Evolutionary conservation across 2,329 filamentous ascomycete genomes (phyloP).

Genomic region (Aureobasidium sp.): DNA sequence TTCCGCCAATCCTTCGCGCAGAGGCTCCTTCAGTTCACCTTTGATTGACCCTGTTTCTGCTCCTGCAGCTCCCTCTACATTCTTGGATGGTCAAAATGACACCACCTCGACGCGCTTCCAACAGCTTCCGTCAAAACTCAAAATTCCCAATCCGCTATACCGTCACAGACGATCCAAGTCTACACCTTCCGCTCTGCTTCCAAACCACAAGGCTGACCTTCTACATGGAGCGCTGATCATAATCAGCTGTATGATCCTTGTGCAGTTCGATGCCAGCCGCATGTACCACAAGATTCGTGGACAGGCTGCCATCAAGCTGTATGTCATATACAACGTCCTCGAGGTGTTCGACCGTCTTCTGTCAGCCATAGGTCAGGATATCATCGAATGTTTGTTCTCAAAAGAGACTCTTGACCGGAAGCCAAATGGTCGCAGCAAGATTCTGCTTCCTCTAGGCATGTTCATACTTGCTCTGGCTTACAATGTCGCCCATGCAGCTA

Average conservation of each 20-base stretch:
- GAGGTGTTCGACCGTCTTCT: constrained; percentile 87
- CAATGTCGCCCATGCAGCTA: constrained; percentile 77
- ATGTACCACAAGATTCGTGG: constrained; percentile 98
- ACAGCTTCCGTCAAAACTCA: background rate
- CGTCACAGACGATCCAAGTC: constrained; percentile 71
- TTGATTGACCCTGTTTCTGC: background rate
- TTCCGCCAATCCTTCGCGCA: constrained; percentile 10
- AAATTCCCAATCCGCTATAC: constrained; percentile 22
- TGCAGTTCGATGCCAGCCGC: constrained; percentile 86
- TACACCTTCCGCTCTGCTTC: constrained; percentile 71
- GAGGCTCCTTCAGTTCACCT: constrained; percentile 15
- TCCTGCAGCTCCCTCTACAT: background rate
- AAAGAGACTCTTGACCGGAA: constrained; percentile 84
- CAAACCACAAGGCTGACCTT: constrained; percentile 90
- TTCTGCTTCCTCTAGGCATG: constrained; percentile 81
- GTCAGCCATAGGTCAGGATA: constrained; percentile 86
- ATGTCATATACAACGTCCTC: constrained; percentile 96
- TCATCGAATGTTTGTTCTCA: constrained; percentile 91
- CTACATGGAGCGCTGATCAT: constrained; percentile 84
- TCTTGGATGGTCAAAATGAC: background rate
- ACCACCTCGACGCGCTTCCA: background rate
- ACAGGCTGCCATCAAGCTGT: constrained; percentile 94
- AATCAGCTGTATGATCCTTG: constrained; percentile 72
- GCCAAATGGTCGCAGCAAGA: constrained; percentile 79
- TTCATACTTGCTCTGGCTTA: constrained; percentile 80